These are phyloP conservation scores for Trichosporon ovoides DNA, from an alignment of 1,284 basidiomycete species.

Conservation along the genomic window DNA sequence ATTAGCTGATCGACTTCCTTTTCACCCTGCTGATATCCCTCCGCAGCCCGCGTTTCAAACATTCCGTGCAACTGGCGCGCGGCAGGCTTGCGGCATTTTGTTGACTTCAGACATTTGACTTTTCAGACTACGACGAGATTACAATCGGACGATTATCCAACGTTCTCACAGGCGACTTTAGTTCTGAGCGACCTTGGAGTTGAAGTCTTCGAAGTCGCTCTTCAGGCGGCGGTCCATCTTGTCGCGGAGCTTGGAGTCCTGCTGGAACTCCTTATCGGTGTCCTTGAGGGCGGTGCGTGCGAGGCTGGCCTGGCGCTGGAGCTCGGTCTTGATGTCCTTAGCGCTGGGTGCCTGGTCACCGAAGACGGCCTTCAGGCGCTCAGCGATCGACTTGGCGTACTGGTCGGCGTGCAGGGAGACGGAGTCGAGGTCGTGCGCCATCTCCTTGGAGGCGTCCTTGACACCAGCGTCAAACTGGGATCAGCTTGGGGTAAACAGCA, in stretches of 20 bases:
- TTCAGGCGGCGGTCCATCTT: background rate
- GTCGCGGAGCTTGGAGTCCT: background rate
- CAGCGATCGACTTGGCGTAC: background rate
- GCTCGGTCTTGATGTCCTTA: background rate
- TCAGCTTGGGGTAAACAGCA: background rate
- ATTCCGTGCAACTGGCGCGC: no score
- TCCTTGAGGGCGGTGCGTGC: background rate
- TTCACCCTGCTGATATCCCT: no score
- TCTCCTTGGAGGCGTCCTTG: background rate
- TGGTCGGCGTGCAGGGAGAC: background rate
- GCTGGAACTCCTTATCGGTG: background rate
- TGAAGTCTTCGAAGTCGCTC: no score
- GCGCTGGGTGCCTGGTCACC: background rate
- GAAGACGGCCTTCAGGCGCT: background rate
- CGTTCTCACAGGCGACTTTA: no score
- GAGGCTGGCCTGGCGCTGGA: background rate
- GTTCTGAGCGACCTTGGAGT: no score
- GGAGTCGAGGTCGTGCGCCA: background rate
- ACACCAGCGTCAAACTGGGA: slow-evolving; percentile 1
- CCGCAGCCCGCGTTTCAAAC: no score
- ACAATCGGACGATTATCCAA: no score
- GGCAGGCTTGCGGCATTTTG: no score
- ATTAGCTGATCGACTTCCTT: no score
- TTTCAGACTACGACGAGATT: no score
- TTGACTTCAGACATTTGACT: no score